Conservation (phyloP, 1,139 yeast species). For the Kurtzmaniella quercitrusa region DNA sequence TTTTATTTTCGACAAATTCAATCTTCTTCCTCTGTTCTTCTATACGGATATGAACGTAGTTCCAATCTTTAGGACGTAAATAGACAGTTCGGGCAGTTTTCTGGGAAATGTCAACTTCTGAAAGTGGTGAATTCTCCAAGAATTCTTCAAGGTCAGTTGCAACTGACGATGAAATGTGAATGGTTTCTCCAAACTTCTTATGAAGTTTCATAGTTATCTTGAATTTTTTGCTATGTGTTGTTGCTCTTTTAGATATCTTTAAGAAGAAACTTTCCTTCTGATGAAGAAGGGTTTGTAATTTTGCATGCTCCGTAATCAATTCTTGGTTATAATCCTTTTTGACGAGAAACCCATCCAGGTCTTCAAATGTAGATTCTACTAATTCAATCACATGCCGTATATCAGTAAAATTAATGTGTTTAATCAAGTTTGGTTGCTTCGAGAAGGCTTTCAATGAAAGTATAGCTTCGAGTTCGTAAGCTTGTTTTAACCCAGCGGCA, state of each 20-base stretch:
- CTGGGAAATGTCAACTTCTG: constrained; percentile 19
- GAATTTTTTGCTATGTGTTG: constrained; percentile 26
- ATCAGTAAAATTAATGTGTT: constrained; percentile 4
- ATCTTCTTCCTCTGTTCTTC: constrained; percentile 24
- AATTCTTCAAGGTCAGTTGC: constrained; percentile 22
- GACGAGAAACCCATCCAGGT: constrained; percentile 20
- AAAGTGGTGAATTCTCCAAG: constrained; percentile 8
- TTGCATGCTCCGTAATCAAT: constrained; percentile 27
- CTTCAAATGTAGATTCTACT: constrained; percentile 25
- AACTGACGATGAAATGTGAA: constrained; percentile 35
- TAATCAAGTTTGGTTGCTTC: constrained; percentile 9
- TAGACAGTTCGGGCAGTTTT: constrained; percentile 26
- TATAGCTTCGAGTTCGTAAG: constrained; percentile 20
- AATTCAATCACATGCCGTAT: constrained; percentile 18
- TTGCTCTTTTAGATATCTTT: constrained; percentile 17
- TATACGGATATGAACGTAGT: constrained; percentile 22
- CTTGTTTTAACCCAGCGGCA: constrained; percentile 28
- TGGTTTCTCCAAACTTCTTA: constrained; percentile 3
- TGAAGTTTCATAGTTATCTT: constrained; percentile 20
- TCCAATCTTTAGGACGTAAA: constrained; percentile 32
- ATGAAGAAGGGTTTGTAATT: constrained; percentile 23
- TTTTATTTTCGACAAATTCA: constrained; percentile 37
- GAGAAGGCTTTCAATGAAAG: constrained; percentile 15
- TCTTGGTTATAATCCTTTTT: constrained; percentile 23
- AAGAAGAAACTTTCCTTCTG: constrained; percentile 21